Conservation (phyloP, 1,284 basidiomycete species). For the Pascua sp. region DNA sequence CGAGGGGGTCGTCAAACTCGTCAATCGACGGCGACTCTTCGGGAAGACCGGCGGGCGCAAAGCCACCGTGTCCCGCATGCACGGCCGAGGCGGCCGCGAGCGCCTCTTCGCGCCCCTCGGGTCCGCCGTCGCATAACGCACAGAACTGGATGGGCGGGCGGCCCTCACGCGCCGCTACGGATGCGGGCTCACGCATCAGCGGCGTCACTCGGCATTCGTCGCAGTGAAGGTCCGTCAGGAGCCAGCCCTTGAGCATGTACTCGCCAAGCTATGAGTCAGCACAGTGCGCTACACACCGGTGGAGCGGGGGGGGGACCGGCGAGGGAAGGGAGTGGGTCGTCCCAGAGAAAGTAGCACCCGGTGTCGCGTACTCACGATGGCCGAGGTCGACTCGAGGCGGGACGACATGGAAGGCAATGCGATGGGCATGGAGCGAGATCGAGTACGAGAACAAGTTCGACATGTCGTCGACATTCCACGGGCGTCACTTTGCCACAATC, state of each 20-base stretch:
- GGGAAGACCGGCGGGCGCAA: too few species aligned
- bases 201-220: slow-evolving; percentile 40
- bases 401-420: slow-evolving; percentile 33
- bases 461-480: too few species aligned
- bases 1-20: too few species aligned
- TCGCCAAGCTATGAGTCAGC: slow-evolving; percentile 41
- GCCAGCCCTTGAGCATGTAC: slow-evolving; percentile 52
- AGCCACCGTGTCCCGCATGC: background rate
- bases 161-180: slow-evolving; percentile 25
- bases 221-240: slow-evolving; percentile 47
- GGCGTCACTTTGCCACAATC: too few species aligned
- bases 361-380: slow-evolving; percentile 32
- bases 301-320: background rate
- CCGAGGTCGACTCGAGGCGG: slow-evolving; percentile 38
- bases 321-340: background rate
- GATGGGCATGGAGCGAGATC: slow-evolving; percentile 20
- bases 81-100: background rate
- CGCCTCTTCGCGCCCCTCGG: slow-evolving; percentile 7
- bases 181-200: slow-evolving; percentile 45
- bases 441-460: too few species aligned
- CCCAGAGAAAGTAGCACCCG: background rate
- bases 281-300: background rate
- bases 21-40: too few species aligned
- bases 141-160: slow-evolving; percentile 46
- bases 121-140: slow-evolving; percentile 48